These are phyloP conservation scores for Blumeria graminis DNA, from an alignment of 2,329 filamentous ascomycete species.

Conservation along the genomic window DNA sequence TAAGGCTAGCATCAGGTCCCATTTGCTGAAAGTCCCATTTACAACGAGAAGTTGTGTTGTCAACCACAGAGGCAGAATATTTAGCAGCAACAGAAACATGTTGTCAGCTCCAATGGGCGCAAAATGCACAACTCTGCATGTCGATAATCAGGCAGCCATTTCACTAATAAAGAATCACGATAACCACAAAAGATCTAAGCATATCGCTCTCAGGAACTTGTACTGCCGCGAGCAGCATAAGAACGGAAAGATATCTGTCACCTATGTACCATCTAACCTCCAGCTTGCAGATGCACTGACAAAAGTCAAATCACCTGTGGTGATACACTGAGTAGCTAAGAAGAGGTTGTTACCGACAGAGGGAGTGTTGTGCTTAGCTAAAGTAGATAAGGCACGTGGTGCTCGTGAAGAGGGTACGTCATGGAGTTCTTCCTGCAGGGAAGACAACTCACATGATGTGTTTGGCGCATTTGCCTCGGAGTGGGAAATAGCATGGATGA, in stretches of 20 bases:
- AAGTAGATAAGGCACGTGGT: too few relatives aligned
- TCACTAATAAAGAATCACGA: not conserved
- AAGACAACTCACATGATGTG: too few relatives aligned
- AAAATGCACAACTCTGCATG: not conserved
- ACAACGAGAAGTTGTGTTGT: not conserved
- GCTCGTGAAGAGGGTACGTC: too few relatives aligned
- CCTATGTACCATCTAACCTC: not conserved
- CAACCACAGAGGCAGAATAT: too few relatives aligned
- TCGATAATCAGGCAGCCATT: not conserved
- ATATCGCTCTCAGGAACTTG: not conserved
- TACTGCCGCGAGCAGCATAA: not conserved
- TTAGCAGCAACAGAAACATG: not conserved
- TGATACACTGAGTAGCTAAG: not conserved
- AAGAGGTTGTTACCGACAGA: not conserved
- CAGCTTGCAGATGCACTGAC: not conserved
- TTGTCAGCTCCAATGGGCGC: not conserved
- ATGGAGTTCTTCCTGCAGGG: too few relatives aligned
- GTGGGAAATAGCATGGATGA: too few relatives aligned
- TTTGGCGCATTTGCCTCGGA: too few relatives aligned
- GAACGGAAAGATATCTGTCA: not conserved
- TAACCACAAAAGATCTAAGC: not conserved
- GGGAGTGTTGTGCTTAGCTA: not conserved
- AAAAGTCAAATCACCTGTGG: not conserved
- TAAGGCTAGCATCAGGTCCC: not conserved
- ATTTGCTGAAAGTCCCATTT: not conserved